A percentile compares a stretch with the other conserved stretches of the same genome.
These are phyloP conservation scores for Oidiodendron maius DNA, from an alignment of 495 filamentous ascomycete species.

Conservation along the genomic window DNA sequence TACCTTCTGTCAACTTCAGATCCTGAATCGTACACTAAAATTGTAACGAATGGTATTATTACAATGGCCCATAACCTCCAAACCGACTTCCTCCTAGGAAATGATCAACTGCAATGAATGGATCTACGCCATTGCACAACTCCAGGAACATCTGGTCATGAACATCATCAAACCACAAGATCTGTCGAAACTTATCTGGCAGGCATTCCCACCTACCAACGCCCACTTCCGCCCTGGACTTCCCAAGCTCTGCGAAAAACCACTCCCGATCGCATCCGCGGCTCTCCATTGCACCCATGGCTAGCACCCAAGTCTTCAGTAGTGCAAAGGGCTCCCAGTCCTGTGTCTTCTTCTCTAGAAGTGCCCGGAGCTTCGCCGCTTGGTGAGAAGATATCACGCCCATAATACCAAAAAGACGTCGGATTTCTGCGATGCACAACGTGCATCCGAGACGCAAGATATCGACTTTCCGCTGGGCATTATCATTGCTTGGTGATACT, in stretches of 20 bases:
- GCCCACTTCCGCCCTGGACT: background rate
- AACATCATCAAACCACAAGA: conserved; percentile 11
- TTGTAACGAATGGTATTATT: no score
- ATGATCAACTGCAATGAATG: no score
- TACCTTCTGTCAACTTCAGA: no score
- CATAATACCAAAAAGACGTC: conserved; percentile 9
- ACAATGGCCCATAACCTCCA: no score
- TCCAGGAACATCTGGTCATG: conserved; percentile 10
- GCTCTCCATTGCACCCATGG: conserved; percentile 10
- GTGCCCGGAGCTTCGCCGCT: background rate
- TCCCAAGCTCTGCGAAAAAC: conserved; percentile 1
- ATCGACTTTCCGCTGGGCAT: no score
- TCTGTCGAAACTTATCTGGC: background rate
- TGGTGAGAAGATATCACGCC: conserved; percentile 3
- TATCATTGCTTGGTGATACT: background rate
- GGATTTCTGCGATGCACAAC: conserved; percentile 5
- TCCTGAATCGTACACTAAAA: no score
- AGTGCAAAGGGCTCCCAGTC: conserved; percentile 1
- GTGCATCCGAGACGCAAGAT: background rate
- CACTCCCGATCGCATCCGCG: background rate
- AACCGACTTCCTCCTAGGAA: no score
- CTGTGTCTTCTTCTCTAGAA: background rate
- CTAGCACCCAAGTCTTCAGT: conserved; percentile 4
- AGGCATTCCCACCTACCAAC: background rate
- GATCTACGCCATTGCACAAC: background rate